Conservation (phyloP, 805 yeast species). For the Schwanniomyces yamadae region DNA sequence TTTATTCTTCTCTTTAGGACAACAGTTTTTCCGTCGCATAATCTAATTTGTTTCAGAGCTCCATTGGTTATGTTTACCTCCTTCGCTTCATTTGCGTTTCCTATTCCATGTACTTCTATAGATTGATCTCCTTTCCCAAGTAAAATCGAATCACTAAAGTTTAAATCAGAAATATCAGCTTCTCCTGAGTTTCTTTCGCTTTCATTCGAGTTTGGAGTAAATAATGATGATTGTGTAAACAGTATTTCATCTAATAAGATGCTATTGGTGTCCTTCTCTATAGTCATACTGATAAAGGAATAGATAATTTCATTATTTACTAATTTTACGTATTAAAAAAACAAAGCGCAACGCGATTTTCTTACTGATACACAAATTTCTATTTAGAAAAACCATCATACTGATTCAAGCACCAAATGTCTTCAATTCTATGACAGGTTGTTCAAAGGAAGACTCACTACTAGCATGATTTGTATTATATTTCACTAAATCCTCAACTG, state of each 20-base stretch:
- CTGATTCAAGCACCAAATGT: constrained; percentile 20
- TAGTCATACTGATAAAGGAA: too few relatives aligned
- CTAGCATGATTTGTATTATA: constrained; percentile 1
- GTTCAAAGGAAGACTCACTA: constrained; percentile 4
- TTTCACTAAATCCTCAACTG: constrained; percentile 46
- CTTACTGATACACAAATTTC: background rate
- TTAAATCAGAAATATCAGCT: background rate
- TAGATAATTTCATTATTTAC: too few relatives aligned
- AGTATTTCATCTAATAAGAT: constrained; percentile 3
- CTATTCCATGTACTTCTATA: background rate
- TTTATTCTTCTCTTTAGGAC: constrained; percentile 12
- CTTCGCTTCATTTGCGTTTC: background rate
- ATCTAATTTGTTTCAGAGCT: constrained; percentile 14
- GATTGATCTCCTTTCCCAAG: background rate
- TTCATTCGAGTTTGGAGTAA: background rate
- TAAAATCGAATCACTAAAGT: constrained; percentile 1
- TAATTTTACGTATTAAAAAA: too few relatives aligned
- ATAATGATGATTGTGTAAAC: constrained; percentile 3
- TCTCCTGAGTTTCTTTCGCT: background rate
- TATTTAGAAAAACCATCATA: background rate
- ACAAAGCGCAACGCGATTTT: constrained; percentile 3
- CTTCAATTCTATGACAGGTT: constrained; percentile 20
- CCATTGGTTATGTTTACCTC: background rate
- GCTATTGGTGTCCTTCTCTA: too few relatives aligned
- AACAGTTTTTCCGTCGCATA: constrained; percentile 18